Base-by-base conservation (phyloP, 1,139 yeast genomes). In the Sugiyamaella japonica region DNA sequence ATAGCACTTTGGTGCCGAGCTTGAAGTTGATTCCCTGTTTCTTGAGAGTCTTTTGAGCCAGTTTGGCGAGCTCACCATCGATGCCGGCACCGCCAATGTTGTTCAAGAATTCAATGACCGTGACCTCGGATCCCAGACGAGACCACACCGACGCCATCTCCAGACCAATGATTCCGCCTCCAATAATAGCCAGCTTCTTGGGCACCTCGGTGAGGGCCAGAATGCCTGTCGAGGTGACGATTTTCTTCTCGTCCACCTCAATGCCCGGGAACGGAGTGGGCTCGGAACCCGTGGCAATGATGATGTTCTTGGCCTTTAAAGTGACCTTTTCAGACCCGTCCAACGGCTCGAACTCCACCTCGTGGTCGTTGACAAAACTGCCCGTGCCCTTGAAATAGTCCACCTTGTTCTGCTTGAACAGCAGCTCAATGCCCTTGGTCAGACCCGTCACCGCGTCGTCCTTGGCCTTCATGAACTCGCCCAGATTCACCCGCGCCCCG, bases 61-160 rank as follows among this genome's bases (percentile, higher is more conserved):
- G 75, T 76, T 90, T 89, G 62, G 98, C 85, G 59, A 93, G 91
- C 79, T 95, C 99, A 56, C 79, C 86, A 73, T 95, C 99, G 98
- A 95, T 95, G 66, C 97, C 95, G 76, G 85, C 86, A 54, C 80
- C 89, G 78, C 97, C 97, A 70, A 95, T 87, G 61, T 95, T 82
- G 67, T 80, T 79, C 75, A 86, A 89, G 83, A 83, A 95, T 79
- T 95, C 99, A 61, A 95, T 76, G 55, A 95, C 86, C 51, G 98
- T 91, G 61, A 95, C 99, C 77, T 93, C 91, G 51, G 97, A 78
- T 49, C 99, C 99, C 67, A 95, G 79, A 76, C 99, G 85, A 56
- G 95, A 78, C 86, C 95, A 95, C 50, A 95, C 99, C 37, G 98
- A 90, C 61, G 97, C 99, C 97, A 95, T 93, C 79, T 95, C 99